phyloP scores from a whole-genome alignment of 129 eudicot genomes.

The Glebionis coronaria region DNA sequence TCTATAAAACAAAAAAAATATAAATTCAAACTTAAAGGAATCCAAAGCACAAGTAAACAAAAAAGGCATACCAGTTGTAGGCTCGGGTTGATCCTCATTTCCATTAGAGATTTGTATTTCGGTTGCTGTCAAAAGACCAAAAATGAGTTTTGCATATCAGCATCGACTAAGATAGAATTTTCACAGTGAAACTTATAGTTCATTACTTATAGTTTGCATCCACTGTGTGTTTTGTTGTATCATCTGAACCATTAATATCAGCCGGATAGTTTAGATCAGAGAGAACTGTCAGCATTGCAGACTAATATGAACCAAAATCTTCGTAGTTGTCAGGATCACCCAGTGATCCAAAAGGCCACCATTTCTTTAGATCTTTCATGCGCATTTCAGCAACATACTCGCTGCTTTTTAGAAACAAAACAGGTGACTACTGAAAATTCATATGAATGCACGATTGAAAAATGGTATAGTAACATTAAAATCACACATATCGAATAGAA shows the following conservation, averaged over 20 bases:
- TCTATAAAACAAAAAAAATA: slow-evolving; percentile 22
- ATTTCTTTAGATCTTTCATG: slow-evolving; percentile 27
- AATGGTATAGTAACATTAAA: slow-evolving; percentile 6
- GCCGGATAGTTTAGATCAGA: slow-evolving; percentile 8
- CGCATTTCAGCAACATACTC: slow-evolving; percentile 39
- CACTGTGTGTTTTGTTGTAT: slow-evolving; percentile 21
- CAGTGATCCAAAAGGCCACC: slow-evolving; percentile 38
- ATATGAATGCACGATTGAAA: not conserved
- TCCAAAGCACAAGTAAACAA: slow-evolving; percentile 2
- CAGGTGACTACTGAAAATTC: not conserved
- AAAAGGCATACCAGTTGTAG: slow-evolving; percentile 19
- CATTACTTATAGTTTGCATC: slow-evolving; percentile 14
- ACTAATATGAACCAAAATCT: slow-evolving; percentile 15
- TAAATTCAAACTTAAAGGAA: not conserved
- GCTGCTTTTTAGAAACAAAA: slow-evolving; percentile 29
- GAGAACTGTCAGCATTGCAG: slow-evolving; percentile 14
- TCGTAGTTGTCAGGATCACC: slow-evolving; percentile 20
- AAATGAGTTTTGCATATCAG: slow-evolving; percentile 5
- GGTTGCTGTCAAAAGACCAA: slow-evolving; percentile 13
- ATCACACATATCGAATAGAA: slow-evolving; percentile 40
- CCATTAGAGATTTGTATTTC: slow-evolving; percentile 1
- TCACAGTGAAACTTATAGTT: not conserved
- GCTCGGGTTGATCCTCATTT: slow-evolving; percentile 12
- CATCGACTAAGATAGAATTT: slow-evolving; percentile 1
- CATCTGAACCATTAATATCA: slow-evolving; percentile 11